These are phyloP conservation scores for Scheffersomyces cryptocercus DNA, from an alignment of 1,139 yeast species.

Conservation along the genomic window DNA sequence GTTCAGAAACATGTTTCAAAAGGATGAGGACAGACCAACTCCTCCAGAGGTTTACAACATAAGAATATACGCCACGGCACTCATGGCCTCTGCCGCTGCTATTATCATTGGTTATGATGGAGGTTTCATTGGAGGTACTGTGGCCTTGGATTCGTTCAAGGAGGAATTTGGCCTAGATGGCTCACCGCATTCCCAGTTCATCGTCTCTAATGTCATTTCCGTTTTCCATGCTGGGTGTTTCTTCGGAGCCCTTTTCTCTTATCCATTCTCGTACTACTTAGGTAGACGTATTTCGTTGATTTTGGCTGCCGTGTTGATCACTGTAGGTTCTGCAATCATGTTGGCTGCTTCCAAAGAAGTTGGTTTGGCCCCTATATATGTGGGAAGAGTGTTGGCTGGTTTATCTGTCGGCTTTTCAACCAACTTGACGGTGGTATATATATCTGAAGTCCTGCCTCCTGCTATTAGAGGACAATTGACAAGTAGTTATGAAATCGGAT, in stretches of 20 bases:
- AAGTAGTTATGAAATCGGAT: constrained; percentile 42
- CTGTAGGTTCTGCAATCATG: constrained; percentile 43
- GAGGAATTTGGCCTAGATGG: constrained; percentile 35
- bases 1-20: constrained; percentile 31
- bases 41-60: constrained; percentile 41
- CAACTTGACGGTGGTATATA: constrained; percentile 42
- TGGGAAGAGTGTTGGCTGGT: constrained; percentile 44
- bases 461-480: constrained; percentile 43
- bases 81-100: constrained; percentile 43
- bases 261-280: constrained; percentile 38
- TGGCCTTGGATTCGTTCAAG: constrained; percentile 37
- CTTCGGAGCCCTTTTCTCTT: constrained; percentile 46
- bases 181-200: constrained; percentile 20
- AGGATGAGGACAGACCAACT: constrained; percentile 40
- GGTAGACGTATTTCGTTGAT: constrained; percentile 41
- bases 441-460: constrained; percentile 43
- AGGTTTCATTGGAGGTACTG: constrained; percentile 47
- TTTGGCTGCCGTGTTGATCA: constrained; percentile 34
- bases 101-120: constrained; percentile 45
- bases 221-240: constrained; percentile 50
- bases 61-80: constrained; percentile 36
- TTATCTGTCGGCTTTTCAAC: constrained; percentile 43
- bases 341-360: constrained; percentile 29
- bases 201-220: constrained; percentile 40
- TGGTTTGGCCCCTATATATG: constrained; percentile 44